A percentile compares a stretch with the other conserved stretches of the same genome.
These are phyloP conservation scores for Aspergillus hiratsukae DNA, from an alignment of 2,329 filamentous ascomycete genomes.

Conservation along the genomic window DNA sequence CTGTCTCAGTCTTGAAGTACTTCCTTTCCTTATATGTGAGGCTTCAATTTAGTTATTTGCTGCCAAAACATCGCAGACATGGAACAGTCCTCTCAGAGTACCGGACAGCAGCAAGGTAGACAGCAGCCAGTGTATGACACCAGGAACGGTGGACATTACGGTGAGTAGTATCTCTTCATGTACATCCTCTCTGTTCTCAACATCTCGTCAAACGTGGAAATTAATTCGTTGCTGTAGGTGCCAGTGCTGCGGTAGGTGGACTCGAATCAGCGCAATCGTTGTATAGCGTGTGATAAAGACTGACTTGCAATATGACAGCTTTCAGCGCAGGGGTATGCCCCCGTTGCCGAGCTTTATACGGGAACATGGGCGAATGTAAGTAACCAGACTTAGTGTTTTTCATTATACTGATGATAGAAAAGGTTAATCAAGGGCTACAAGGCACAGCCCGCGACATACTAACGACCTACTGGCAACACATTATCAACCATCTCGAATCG, in stretches of 20 bases:
- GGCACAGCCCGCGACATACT: slow-evolving; percentile 94
- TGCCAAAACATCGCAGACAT: slow-evolving; percentile 32
- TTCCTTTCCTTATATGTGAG: background rate
- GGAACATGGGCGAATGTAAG: slow-evolving; percentile 92
- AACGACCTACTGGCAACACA: slow-evolving; percentile 99
- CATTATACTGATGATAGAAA: slow-evolving; percentile 20
- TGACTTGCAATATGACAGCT: slow-evolving; percentile 53
- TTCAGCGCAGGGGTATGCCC: slow-evolving; percentile 79
- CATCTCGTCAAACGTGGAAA: background rate
- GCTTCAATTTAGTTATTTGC: background rate
- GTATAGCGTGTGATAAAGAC: background rate
- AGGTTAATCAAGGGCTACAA: slow-evolving; percentile 93
- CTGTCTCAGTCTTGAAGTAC: background rate
- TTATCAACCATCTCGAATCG: slow-evolving; percentile 89
- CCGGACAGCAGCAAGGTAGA: slow-evolving; percentile 57
- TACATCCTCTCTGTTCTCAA: background rate
- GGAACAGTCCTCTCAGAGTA: slow-evolving; percentile 53
- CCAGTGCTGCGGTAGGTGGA: slow-evolving; percentile 61
- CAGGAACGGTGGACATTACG: slow-evolving; percentile 71
- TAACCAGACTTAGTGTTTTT: slow-evolving; percentile 8
- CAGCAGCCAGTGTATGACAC: slow-evolving; percentile 67
- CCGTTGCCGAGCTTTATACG: slow-evolving; percentile 84
- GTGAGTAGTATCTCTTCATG: slow-evolving; percentile 42
- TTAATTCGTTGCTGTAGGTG: slow-evolving; percentile 46
- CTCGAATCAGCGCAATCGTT: slow-evolving; percentile 2